These are phyloP conservation scores for Malus hybrid DNA, from an alignment of 331 rosid species.

Conservation along the genomic window DNA sequence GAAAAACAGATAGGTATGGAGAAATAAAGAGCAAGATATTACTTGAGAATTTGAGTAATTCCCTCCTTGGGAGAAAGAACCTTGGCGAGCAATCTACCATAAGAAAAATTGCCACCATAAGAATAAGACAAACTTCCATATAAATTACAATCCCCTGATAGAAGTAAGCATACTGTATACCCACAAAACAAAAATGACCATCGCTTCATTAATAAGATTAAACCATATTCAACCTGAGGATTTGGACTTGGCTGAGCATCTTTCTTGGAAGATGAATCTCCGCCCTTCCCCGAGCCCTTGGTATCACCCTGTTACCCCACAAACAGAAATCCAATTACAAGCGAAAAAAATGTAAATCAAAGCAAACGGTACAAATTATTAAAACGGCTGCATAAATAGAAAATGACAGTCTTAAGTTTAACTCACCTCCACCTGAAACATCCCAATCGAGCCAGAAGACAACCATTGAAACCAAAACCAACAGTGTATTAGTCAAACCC, in stretches of 20 bases:
- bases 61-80: constrained; percentile 71
- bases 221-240: constrained; percentile 52
- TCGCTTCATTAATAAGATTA: not conserved
- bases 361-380: constrained; percentile 1
- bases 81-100: constrained; percentile 60
- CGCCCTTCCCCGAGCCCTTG: constrained; percentile 82
- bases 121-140: not conserved
- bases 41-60: constrained; percentile 75
- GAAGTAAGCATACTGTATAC: not conserved
- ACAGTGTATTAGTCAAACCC: constrained; percentile 27
- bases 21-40: constrained; percentile 20
- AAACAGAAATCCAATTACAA: constrained; percentile 5
- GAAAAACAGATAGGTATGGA: not conserved
- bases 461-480: constrained; percentile 14
- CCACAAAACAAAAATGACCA: not conserved
- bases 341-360: not conserved
- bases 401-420: not conserved
- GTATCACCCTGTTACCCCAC: constrained; percentile 72
- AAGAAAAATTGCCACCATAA: constrained; percentile 14
- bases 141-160: not conserved
- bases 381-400: not conserved
- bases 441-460: constrained; percentile 17
- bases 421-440: constrained; percentile 88
- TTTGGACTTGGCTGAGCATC: constrained; percentile 59
- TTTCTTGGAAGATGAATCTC: constrained; percentile 70